Evolutionary conservation across 2,329 filamentous ascomycete genomes (phyloP).

Genomic region (Trichoderma gracile): DNA sequence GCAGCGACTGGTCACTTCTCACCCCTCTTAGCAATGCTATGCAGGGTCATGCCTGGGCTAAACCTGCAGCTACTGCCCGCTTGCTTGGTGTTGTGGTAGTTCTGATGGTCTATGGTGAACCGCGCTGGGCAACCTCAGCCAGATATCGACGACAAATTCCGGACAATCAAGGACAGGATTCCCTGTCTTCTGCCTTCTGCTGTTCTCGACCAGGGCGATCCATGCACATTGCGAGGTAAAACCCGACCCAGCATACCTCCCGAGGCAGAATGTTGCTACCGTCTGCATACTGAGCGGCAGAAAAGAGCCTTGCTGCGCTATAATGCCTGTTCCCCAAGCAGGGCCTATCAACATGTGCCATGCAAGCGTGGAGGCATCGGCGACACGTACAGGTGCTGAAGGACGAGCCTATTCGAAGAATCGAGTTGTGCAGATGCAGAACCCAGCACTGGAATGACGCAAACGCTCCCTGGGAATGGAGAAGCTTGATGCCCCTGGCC

Average conservation of each 20-base stretch:
- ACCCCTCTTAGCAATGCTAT: background rate
- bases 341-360: background rate
- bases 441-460: background rate
- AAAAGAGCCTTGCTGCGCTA: background rate
- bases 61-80: conserved; percentile 13
- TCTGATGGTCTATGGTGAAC: background rate
- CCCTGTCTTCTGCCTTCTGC: too few relatives aligned
- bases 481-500: background rate
- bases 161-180: background rate
- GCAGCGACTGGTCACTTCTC: conserved; percentile 22
- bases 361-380: background rate
- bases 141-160: background rate
- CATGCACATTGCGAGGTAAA: background rate
- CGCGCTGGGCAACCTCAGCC: background rate
- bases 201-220: background rate
- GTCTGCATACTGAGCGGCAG: conserved; percentile 5
- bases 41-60: conserved; percentile 13
- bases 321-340: background rate
- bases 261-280: background rate
- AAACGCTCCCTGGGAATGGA: background rate
- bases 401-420: background rate
- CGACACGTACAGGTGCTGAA: background rate
- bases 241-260: background rate
- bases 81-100: conserved; percentile 6
- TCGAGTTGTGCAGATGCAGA: background rate